A percentile compares a stretch with the other conserved stretches of the same genome.
Evolutionary conservation across 345 rosid species (phyloP).

Genomic region (Conringia planisiliqua): DNA sequence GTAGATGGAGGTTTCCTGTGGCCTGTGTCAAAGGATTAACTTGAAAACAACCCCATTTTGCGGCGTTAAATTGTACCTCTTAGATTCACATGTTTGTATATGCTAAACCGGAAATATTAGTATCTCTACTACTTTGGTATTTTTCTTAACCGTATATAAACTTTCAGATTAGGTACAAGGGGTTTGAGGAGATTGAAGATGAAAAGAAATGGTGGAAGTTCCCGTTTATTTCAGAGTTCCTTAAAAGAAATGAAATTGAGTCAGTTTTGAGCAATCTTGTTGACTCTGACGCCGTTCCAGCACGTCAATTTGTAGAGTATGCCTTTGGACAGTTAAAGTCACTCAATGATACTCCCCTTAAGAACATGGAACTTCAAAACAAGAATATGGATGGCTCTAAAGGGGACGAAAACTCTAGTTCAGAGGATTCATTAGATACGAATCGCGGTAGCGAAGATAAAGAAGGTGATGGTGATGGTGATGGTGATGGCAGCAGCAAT

Average conservation of each 20-base stretch:
- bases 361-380: constrained; percentile 37
- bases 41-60: neutral
- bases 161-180: constrained; percentile 73
- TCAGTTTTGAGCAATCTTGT: constrained; percentile 49
- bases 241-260: constrained; percentile 61
- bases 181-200: constrained; percentile 70
- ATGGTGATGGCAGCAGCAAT: constrained; percentile 18
- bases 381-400: constrained; percentile 29
- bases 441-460: constrained; percentile 17
- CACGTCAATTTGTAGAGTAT: constrained; percentile 81
- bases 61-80: neutral
- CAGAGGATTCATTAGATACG: constrained; percentile 31
- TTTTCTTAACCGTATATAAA: neutral
- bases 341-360: constrained; percentile 49
- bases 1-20: neutral
- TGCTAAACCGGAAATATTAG: neutral
- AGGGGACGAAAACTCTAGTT: constrained; percentile 26
- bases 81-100: neutral
- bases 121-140: neutral
- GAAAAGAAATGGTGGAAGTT: constrained; percentile 81
- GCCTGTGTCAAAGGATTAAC: neutral
- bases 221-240: constrained; percentile 67
- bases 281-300: constrained; percentile 72
- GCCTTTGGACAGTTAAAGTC: constrained; percentile 86
- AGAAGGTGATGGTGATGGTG: constrained; percentile 28